Evolutionary conservation across 192 early-diverging fungal genomes (phyloP), one percentile per base, ranked within the genome.

Genomic region (Coemansia sp.): DNA sequence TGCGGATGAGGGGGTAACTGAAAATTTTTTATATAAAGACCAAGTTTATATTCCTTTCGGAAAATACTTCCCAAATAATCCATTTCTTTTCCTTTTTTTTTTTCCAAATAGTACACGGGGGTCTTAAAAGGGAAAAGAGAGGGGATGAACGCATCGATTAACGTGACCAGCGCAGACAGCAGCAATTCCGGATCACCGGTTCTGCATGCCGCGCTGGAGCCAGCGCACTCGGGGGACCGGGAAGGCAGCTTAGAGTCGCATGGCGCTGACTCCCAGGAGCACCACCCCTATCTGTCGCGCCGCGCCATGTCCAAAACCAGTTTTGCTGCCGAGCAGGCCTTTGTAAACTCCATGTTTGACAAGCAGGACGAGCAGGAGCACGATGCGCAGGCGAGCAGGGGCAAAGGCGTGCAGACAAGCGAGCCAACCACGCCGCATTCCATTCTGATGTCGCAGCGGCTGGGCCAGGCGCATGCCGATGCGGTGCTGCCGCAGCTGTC

Each of bases 371-470:
- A 44, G 41, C 41, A 7, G 10, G 41, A 15, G 0, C 5, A 14
- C n/a, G 41, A 18, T 14, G 5, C 14, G 41, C 41, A 7, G 14
- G n/a, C 11, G 5, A 18, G 10, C 41, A 42, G 6, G 41, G 23
- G 23, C 41, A 42, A 18, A 5, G 41, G 11, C 14, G 10, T 2
- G 18, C 23, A 26, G 23, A 4, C 23, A 4, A 4, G 23, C 23
- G 23, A 26, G 23, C 3, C 45, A 36, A 12, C 28, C 18, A 49
- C 33, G 13, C 72, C 65, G 18, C 61, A 58, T 19, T 75, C 72
- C 33, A 75, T 75, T 16, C 54, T 75, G 21, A 75, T 75, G 72
- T 64, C 72, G 53, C 72, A 68, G 58, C 50, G 60, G 40, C 72
- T 75, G n/a, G 44, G 51, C 11, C 61, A 63, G 31, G 72, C 65